Evolutionary conservation across 257 asterid species (phyloP), one percentile per base, ranked within the genome.

Genomic region (Solanum microdontum): DNA sequence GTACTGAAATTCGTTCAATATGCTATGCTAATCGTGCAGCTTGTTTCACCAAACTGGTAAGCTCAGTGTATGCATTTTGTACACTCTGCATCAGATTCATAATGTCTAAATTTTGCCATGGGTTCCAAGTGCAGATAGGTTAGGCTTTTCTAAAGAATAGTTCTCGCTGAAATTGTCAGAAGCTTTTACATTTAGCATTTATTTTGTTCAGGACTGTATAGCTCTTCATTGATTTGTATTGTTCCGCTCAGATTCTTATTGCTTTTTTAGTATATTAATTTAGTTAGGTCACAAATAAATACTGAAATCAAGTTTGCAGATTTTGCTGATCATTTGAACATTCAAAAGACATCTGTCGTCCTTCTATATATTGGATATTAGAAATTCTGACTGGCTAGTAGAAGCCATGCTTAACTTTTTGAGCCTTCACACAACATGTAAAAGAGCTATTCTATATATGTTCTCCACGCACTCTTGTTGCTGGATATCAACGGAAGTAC

Each of bases 11-110:
- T 66, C 94, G 96, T 34, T 94, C 99, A 1, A 91, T 95, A 17
- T 95, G 97, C 91, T 89, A 91, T 90, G 96, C 98, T 26, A 97
- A 97, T 90, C 91, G 97, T 11, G 99, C 96, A 62, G 98, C 98
- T 66, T 97, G 99, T 92, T 94, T 92, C 94, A 94, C 93, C 85
- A 95, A 94, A 87, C 87, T 94, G 97, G 99, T 97, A 93, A 83
- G 91, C 84, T 83, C 21, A 43, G 43, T 10, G 11, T 82, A 17
- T 82, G 68, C 85, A 28, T 48, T 48, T 19, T 28, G 11, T 30
- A 17, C 69, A 10, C 69, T 28, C 4, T 5, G 28, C 6, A 17
- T 80, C 40, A 80, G 19, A 45, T 48, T 80, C 8, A 30, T 28
- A 8, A 17, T 28, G 69, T 48, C 43, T 5, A 82, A 48, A 48